Percentiles rank a stretch among this genome's conserved stretches.
Conservation (phyloP, 805 yeast genomes). For the Ogataea saltuana region DNA sequence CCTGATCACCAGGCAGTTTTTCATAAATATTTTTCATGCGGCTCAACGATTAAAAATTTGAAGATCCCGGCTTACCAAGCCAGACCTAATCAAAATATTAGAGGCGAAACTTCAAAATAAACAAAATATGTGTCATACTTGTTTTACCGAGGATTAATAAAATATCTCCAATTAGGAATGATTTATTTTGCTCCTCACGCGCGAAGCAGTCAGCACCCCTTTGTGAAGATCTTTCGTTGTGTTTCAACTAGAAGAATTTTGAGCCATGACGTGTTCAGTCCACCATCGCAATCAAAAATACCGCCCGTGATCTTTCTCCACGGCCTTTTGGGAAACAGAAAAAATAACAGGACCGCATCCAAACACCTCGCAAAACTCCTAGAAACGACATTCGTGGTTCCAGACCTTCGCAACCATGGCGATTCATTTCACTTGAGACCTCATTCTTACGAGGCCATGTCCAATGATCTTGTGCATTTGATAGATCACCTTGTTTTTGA, state of each 20-base stretch:
- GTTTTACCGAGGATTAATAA: no score
- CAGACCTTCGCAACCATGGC: conserved; percentile 91
- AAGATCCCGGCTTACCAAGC: no score
- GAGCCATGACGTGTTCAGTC: conserved; percentile 13
- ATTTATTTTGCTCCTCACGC: no score
- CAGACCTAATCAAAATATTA: no score
- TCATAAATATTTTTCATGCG: no score
- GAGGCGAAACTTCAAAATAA: no score
- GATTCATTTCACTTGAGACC: conserved; percentile 70
- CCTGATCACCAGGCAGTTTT: no score
- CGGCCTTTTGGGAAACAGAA: conserved; percentile 82
- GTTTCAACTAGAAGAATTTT: background rate
- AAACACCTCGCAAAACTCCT: conserved; percentile 47
- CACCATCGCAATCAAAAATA: background rate
- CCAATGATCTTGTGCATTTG: conserved; percentile 79
- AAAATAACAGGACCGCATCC: conserved; percentile 77
- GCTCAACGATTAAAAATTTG: no score
- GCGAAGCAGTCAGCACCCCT: no score
- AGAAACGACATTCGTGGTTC: conserved; percentile 57
- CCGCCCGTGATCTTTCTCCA: conserved; percentile 79
- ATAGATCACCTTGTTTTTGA: conserved; percentile 17
- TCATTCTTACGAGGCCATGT: conserved; percentile 73
- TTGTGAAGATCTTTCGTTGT: background rate
- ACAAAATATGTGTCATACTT: no score
- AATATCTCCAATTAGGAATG: no score